Conservation (phyloP, 305 asterid genomes). For the Plantago coronopus region DNA sequence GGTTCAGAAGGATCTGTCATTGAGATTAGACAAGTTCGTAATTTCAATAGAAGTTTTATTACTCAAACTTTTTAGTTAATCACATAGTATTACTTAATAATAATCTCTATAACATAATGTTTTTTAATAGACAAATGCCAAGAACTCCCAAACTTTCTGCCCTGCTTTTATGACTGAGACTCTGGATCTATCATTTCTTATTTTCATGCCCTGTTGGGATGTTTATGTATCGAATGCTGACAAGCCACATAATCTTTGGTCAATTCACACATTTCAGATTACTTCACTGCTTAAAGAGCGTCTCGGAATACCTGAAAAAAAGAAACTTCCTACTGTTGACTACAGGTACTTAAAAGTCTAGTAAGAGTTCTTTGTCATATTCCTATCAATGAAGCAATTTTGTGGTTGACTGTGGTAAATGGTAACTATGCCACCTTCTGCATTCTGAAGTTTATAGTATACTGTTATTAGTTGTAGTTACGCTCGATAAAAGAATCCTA, state of each 20-base stretch:
- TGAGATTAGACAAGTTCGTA: not conserved
- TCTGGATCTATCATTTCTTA: not conserved
- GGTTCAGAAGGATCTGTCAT: too few relatives aligned
- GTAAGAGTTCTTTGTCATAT: slow-evolving; percentile 8
- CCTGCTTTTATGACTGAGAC: slow-evolving; percentile 5
- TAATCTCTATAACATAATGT: not conserved
- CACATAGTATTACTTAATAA: too few relatives aligned
- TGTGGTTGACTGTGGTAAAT: slow-evolving; percentile 3
- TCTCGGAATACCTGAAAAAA: slow-evolving; percentile 48
- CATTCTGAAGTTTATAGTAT: slow-evolving; percentile 7
- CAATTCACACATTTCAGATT: slow-evolving; percentile 52
- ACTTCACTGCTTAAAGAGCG: slow-evolving; percentile 79
- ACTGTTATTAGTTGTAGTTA: too few relatives aligned
- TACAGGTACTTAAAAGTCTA: slow-evolving; percentile 50
- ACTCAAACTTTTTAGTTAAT: too few relatives aligned
- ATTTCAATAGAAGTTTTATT: too few relatives aligned
- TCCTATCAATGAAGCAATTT: slow-evolving; percentile 8
- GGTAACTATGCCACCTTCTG: not conserved
- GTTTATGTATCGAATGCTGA: slow-evolving; percentile 22
- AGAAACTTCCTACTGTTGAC: slow-evolving; percentile 78
- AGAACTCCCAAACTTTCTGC: not conserved
- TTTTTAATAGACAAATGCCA: not conserved
- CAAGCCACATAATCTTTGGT: slow-evolving; percentile 25
- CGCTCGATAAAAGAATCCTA: too few relatives aligned
- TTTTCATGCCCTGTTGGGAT: not conserved